These are phyloP conservation scores for Pythium dissotocum DNA, from an alignment of 352 stramenopile genomes.

Conservation along the genomic window DNA sequence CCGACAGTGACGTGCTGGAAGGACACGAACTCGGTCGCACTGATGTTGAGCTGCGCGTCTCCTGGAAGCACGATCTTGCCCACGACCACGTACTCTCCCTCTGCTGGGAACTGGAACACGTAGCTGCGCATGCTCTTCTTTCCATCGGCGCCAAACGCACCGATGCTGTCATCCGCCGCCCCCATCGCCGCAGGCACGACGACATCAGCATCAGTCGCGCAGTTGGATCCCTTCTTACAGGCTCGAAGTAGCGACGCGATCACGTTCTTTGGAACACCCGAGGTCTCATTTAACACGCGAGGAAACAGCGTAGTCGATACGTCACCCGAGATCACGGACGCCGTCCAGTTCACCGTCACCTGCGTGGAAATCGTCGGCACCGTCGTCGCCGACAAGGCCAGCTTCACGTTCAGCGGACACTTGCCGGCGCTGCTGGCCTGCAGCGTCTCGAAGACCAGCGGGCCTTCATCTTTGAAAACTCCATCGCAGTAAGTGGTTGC, in stretches of 20 bases:
- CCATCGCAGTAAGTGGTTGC: conserved; percentile 73
- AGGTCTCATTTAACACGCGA: conserved; percentile 51
- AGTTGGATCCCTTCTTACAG: conserved; percentile 66
- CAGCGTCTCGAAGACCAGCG: conserved; percentile 49
- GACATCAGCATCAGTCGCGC: conserved; percentile 36
- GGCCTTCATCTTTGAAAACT: conserved; percentile 30
- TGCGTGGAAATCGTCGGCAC: conserved; percentile 38
- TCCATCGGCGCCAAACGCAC: conserved; percentile 45
- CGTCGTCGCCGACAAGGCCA: conserved; percentile 33
- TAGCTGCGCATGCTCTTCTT: conserved; percentile 48
- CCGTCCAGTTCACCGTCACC: conserved; percentile 50
- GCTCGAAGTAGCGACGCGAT: conserved; percentile 49
- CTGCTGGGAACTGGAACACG: conserved; percentile 43
- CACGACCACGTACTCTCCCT: conserved; percentile 59
- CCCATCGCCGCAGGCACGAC: conserved; percentile 17
- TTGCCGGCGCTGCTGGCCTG: conserved; percentile 47
- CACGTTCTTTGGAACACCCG: conserved; percentile 37
- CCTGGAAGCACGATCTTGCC: conserved; percentile 58
- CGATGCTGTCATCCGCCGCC: conserved; percentile 32
- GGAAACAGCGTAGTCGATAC: conserved; percentile 54
- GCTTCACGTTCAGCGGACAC: conserved; percentile 50
- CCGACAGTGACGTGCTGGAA: conserved; percentile 29
- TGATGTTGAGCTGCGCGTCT: conserved; percentile 42
- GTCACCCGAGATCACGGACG: conserved; percentile 21
- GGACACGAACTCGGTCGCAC: conserved; percentile 59